Conservation (phyloP, 2,329 filamentous ascomycete species). For the Phyllosticta citriasiana region DNA sequence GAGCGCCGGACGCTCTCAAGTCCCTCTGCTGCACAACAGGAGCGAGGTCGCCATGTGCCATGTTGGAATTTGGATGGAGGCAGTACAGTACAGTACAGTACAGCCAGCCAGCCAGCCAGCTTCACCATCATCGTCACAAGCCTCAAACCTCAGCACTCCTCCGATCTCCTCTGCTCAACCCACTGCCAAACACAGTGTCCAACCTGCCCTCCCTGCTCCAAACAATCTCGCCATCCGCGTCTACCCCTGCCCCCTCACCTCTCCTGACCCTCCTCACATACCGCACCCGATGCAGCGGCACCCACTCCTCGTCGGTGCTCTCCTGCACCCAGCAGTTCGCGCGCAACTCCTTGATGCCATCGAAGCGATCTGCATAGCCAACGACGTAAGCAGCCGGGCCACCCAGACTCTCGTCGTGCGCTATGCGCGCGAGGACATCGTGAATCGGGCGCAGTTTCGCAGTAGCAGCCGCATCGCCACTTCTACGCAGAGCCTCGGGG, state of each 20-base stretch:
- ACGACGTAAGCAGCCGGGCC: conserved; percentile 30
- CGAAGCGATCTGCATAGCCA: conserved; percentile 40
- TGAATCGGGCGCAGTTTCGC: conserved; percentile 12
- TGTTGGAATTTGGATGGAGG: too few species aligned
- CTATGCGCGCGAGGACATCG: conserved; percentile 34
- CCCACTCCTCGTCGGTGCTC: conserved; percentile 40
- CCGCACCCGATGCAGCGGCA: conserved; percentile 38
- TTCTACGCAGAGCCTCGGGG: neutral
- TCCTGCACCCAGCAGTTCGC: conserved; percentile 37
- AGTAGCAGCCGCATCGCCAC: neutral
- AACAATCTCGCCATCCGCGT: conserved; percentile 22
- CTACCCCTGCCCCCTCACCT: neutral
- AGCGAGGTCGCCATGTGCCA: too few species aligned
- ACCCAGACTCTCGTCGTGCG: conserved; percentile 26
- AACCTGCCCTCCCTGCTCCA: conserved; percentile 35
- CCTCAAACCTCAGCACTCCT: neutral
- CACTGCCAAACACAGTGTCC: conserved; percentile 33
- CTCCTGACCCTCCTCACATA: neutral
- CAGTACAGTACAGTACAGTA: too few species aligned
- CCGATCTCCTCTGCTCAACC: conserved; percentile 7
- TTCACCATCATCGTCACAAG: neutral
- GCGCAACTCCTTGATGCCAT: conserved; percentile 33
- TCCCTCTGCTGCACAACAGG: too few species aligned
- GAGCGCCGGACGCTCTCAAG: too few species aligned
- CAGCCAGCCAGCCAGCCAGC: neutral